Percentiles rank a stretch among this genome's conserved stretches.
Evolutionary conservation across 495 filamentous ascomycete genomes (phyloP).

Genomic region (Podospora anserina): DNA sequence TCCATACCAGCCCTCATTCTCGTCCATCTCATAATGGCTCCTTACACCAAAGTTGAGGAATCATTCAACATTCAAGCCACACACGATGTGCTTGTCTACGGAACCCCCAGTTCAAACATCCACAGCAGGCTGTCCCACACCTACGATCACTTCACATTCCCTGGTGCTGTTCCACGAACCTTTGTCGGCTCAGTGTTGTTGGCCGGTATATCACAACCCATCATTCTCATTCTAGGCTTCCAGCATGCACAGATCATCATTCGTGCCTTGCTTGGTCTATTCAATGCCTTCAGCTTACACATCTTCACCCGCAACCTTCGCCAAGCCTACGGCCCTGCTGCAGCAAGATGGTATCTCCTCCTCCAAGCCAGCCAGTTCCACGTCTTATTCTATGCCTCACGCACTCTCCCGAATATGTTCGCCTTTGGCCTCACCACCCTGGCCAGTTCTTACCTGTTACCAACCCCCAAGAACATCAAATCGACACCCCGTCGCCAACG

Average conservation of each 20-base stretch:
- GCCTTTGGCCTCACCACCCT: constrained; percentile 78
- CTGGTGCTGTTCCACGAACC: constrained; percentile 85
- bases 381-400: constrained; percentile 86
- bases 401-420: constrained; percentile 95
- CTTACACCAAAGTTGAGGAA: constrained; percentile 98
- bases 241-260: constrained; percentile 55
- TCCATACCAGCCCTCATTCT: constrained; percentile 65
- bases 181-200: constrained; percentile 78
- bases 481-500: constrained; percentile 40
- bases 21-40: constrained; percentile 71
- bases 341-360: constrained; percentile 77
- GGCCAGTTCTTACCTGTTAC: constrained; percentile 69
- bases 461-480: constrained; percentile 37
- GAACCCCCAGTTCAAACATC: constrained; percentile 60
- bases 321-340: constrained; percentile 63
- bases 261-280: constrained; percentile 71
- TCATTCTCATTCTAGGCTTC: constrained; percentile 49
- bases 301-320: constrained; percentile 61
- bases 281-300: constrained; percentile 67
- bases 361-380: constrained; percentile 90
- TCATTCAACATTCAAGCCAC: constrained; percentile 96
- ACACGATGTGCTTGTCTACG: constrained; percentile 83
- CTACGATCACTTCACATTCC: constrained; percentile 92
- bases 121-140: constrained; percentile 46
- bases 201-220: constrained; percentile 63